Conservation (phyloP, 164 flowering plant species). For the Berberis thunbergii region DNA sequence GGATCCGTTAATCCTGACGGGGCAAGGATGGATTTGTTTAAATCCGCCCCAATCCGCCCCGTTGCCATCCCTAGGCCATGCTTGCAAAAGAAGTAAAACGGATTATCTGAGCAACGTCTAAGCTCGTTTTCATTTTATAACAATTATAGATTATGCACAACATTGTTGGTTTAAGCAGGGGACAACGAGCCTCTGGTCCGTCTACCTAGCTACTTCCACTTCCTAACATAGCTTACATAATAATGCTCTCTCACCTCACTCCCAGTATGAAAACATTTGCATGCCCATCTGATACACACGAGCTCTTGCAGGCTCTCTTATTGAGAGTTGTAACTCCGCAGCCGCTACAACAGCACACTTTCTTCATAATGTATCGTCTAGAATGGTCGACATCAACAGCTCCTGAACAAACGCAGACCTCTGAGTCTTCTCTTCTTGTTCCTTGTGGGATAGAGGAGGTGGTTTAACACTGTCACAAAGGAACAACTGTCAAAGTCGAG, state of each 20-base stretch:
- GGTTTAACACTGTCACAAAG: constrained; percentile 25
- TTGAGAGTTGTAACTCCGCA: neutral
- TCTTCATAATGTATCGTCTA: constrained; percentile 29
- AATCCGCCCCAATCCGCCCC: no score
- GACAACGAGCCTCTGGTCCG: neutral
- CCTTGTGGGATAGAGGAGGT: constrained; percentile 30
- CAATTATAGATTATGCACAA: no score
- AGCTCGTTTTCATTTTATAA: no score
- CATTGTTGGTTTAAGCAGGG: no score
- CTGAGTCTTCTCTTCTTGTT: constrained; percentile 43
- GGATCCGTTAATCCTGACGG: no score
- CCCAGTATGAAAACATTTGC: neutral
- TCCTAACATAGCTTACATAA: neutral
- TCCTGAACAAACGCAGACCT: constrained; percentile 53
- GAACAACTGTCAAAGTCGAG: neutral
- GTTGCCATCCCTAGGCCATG: no score
- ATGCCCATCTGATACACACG: neutral
- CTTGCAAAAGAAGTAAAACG: no score
- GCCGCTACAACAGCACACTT: neutral
- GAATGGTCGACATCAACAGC: constrained; percentile 50
- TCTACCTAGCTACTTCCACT: neutral
- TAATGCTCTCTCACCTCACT: neutral
- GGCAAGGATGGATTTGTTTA: no score
- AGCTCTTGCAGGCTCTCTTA: neutral
- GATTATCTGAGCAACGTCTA: no score